Evolutionary conservation across 768 basidiomycete genomes (phyloP).

Genomic region (Rhodotorula toruloides): DNA sequence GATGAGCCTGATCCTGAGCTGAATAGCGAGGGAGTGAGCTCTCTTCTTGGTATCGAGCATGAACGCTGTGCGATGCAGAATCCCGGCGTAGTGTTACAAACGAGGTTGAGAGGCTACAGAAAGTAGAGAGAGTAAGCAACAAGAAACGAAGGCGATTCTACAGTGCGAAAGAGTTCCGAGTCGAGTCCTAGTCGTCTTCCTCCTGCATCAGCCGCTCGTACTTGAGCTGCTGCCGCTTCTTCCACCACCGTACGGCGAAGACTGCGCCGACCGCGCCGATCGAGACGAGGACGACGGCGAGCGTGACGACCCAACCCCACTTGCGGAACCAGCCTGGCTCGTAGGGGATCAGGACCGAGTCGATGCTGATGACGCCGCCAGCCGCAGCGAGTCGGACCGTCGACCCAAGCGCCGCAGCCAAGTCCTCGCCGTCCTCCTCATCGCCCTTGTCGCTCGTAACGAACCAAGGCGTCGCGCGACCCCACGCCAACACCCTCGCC

Average conservation of each 20-base stretch:
- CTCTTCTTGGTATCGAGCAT: too few species aligned
- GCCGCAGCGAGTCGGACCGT: constrained; percentile 56
- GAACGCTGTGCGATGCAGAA: too few species aligned
- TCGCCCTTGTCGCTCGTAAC: constrained; percentile 6
- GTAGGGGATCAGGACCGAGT: constrained; percentile 76
- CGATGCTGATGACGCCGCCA: constrained; percentile 85
- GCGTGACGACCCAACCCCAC: constrained; percentile 53
- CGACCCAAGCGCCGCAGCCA: constrained; percentile 57
- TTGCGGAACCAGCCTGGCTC: constrained; percentile 76
- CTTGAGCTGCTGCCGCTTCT: constrained; percentile 7
- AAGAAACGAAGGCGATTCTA: not conserved
- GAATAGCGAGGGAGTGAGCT: too few species aligned
- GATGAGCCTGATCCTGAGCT: too few species aligned
- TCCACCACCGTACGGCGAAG: not conserved
- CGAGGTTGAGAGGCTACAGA: not conserved
- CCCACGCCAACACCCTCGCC: constrained; percentile 46
- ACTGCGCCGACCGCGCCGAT: not conserved
- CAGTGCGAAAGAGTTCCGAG: too few species aligned
- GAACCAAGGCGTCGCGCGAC: constrained; percentile 51
- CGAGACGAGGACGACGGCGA: not conserved
- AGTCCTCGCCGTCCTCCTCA: constrained; percentile 60
- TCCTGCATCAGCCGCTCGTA: constrained; percentile 26
- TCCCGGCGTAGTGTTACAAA: too few species aligned
- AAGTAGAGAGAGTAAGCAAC: not conserved
- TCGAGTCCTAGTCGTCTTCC: constrained; percentile 36